Percentiles rank a stretch among this genome's conserved stretches.
phyloP scores from a whole-genome alignment of 2,329 filamentous ascomycete genomes.

The Penicillium sp. region DNA sequence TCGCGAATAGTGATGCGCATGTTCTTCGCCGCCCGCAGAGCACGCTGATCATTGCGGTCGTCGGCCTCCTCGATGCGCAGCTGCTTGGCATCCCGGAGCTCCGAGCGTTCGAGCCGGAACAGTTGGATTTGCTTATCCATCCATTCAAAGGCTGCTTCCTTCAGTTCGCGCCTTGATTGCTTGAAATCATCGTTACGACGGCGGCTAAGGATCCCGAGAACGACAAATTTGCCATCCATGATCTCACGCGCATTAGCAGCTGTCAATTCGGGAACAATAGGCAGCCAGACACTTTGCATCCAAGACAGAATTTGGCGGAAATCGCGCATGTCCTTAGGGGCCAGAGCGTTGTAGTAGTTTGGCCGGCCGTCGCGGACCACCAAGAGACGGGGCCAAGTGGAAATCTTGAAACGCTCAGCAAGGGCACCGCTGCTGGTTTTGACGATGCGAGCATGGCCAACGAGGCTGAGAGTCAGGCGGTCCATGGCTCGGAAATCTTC shows the following conservation, averaged over 20 bases:
- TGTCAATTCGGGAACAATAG: slow-evolving; percentile 89
- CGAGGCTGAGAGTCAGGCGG: slow-evolving; percentile 75
- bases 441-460: slow-evolving; percentile 86
- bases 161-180: slow-evolving; percentile 77
- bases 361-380: slow-evolving; percentile 85
- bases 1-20: slow-evolving; percentile 89
- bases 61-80: slow-evolving; percentile 93
- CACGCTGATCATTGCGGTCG: slow-evolving; percentile 84
- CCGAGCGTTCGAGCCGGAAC: slow-evolving; percentile 89
- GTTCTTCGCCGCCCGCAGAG: slow-evolving; percentile 77
- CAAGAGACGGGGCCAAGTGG: slow-evolving; percentile 88
- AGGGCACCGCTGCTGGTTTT: slow-evolving; percentile 77
- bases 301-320: slow-evolving; percentile 72
- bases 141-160: slow-evolving; percentile 93
- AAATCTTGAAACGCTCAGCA: slow-evolving; percentile 83
- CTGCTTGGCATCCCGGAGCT: slow-evolving; percentile 89
- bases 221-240: slow-evolving; percentile 92
- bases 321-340: slow-evolving; percentile 88
- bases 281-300: slow-evolving; percentile 96
- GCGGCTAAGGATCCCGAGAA: slow-evolving; percentile 79
- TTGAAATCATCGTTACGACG: slow-evolving; percentile 73
- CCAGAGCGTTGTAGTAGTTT: slow-evolving; percentile 81
- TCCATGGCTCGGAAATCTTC: slow-evolving; percentile 91
- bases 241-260: slow-evolving; percentile 88
- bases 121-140: slow-evolving; percentile 92